Base-by-base conservation (phyloP, 2,329 filamentous ascomycete genomes). In the Cytospora paraplurivora region DNA sequence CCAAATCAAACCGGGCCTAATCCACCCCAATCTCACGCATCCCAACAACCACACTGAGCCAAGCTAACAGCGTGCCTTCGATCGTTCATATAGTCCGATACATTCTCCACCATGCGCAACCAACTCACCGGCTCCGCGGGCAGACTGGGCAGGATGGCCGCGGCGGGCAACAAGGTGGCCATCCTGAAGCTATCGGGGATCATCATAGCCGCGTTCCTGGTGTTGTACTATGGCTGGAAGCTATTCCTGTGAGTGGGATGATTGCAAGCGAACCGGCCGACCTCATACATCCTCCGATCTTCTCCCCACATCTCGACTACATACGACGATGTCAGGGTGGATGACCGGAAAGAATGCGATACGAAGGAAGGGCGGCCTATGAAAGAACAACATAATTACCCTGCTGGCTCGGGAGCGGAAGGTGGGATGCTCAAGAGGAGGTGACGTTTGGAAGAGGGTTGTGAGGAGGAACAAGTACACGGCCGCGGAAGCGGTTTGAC, bases 151-250 rank as follows among this genome's bases (percentile, higher is more conserved):
- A 88, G 93, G 66, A 98, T 98, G 93, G 95, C 95, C 53, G 88
- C 89, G 58, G 87, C 88, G 60, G 95, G 95, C 57, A 96, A 97
- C 77, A 94, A 92, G 71, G 85, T 97, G 49, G 94, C 95, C 17
- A 89, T 98, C 47, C 77, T 99, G 66, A 97, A 97, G 76, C 81
- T 99, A 56, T 88, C 93, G 0, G 94, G 86, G 32, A 96, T 97
- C 47, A 82, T 96, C 32, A 83, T 94, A 51, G 92, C 79, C 7
- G 76, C 80, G 10, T 88, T 96, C 54, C 71, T 98, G 59, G 76
- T 93, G 62, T 72, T 97, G 47, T 98, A 91, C 77, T 93, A 93
- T 73, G 77, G 89, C 13, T 78, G 83, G 69, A 85, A 85, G 68
- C 81, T 88, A 75, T 79, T 92, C 61, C 85, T 91, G 65, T 86